Evolutionary conservation across 2,329 filamentous ascomycete species (phyloP).

Genomic region (Aureobasidium melanogenum): DNA sequence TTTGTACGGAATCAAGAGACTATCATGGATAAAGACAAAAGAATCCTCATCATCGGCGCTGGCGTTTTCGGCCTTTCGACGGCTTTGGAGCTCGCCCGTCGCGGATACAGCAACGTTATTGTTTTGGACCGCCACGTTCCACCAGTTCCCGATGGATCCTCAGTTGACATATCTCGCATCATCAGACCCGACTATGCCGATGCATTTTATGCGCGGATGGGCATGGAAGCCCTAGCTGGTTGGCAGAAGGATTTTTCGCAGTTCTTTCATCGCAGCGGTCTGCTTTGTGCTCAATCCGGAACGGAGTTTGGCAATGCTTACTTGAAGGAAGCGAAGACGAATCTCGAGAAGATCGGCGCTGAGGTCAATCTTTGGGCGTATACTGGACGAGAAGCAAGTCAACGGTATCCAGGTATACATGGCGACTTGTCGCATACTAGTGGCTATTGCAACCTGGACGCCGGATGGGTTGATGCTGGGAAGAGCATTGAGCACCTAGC

Average conservation of each 20-base stretch:
- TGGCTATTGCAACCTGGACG: background rate
- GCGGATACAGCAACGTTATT: conserved; percentile 20
- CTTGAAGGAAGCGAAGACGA: background rate
- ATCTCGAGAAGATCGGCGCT: background rate
- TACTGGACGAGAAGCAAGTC: background rate
- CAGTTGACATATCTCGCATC: conserved; percentile 29
- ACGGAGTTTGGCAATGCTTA: background rate
- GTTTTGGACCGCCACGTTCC: conserved; percentile 16
- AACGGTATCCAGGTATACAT: background rate
- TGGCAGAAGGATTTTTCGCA: background rate
- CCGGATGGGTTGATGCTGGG: background rate
- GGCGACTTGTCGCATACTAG: background rate
- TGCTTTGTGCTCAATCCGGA: background rate
- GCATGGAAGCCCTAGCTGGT: conserved; percentile 19
- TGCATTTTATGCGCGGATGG: conserved; percentile 21
- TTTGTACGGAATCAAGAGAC: too few species aligned
- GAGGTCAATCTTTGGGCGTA: background rate
- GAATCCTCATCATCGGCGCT: conserved; percentile 19
- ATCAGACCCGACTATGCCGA: conserved; percentile 30
- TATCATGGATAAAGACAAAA: background rate
- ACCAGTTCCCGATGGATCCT: conserved; percentile 24
- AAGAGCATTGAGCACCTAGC: background rate
- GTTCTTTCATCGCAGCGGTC: background rate
- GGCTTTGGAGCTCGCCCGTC: conserved; percentile 22
- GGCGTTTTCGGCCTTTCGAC: conserved; percentile 29